These are phyloP conservation scores for Volvox reticuliferus DNA, from an alignment of 139 green algal genomes.

Conservation along the genomic window DNA sequence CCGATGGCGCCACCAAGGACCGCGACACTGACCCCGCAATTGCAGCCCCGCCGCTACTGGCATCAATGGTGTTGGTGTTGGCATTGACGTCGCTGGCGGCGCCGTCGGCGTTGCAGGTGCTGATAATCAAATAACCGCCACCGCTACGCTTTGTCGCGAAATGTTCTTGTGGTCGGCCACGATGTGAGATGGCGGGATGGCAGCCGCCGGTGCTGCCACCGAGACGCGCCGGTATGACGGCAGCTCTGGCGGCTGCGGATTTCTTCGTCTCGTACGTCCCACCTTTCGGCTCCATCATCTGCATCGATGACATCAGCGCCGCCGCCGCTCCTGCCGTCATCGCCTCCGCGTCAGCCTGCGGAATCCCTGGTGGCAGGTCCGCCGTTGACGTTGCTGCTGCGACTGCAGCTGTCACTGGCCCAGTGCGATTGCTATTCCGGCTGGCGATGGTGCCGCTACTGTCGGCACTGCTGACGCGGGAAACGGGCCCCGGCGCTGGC, in stretches of 20 bases:
- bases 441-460: background rate
- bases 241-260: background rate
- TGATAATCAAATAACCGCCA: background rate
- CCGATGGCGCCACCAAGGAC: too few relatives aligned
- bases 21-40: too few relatives aligned
- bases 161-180: background rate
- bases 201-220: background rate
- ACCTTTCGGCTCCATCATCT: background rate
- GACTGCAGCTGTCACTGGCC: background rate
- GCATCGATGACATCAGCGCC: background rate
- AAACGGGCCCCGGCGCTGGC: background rate
- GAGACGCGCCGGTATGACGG: background rate
- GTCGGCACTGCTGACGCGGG: background rate
- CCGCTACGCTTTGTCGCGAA: background rate
- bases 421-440: background rate
- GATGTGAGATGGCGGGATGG: background rate
- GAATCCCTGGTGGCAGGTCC: background rate
- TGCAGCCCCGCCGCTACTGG: background rate
- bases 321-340: background rate
- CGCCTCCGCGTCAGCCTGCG: background rate
- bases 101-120: background rate
- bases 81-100: background rate
- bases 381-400: background rate
- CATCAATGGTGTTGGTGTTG: background rate
- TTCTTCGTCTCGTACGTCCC: background rate